These are phyloP conservation scores for Plenodomus biglobosus DNA, from an alignment of 2,329 filamentous ascomycete species.

Conservation along the genomic window DNA sequence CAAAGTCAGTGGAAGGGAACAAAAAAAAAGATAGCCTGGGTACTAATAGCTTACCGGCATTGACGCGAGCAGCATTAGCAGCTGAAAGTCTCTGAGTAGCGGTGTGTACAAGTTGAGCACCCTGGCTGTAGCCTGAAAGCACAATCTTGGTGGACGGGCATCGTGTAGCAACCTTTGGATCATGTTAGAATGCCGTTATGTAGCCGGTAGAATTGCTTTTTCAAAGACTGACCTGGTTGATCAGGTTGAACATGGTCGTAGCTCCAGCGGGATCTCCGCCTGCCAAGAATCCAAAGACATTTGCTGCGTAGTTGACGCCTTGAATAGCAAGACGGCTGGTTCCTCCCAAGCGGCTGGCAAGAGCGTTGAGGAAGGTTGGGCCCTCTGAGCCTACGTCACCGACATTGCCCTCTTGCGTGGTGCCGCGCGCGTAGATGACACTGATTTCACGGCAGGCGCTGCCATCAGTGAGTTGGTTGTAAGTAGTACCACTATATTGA, in stretches of 20 bases:
- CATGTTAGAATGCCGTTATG: not conserved
- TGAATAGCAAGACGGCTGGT: conserved; percentile 53
- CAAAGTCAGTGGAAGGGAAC: not conserved
- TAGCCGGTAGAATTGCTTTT: not conserved
- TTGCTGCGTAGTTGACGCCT: conserved; percentile 57
- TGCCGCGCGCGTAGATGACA: conserved; percentile 59
- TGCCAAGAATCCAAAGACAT: conserved; percentile 47
- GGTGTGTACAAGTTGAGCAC: conserved; percentile 50
- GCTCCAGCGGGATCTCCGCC: conserved; percentile 51
- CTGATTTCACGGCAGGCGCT: conserved; percentile 51
- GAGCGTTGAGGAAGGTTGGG: conserved; percentile 53
- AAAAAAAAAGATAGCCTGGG: not conserved
- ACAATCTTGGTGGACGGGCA: conserved; percentile 38
- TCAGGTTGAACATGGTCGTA: conserved; percentile 46
- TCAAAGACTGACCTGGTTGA: conserved; percentile 39
- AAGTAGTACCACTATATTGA: conserved; percentile 26
- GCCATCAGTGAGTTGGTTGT: conserved; percentile 36
- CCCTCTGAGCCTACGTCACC: conserved; percentile 49
- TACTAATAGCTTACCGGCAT: conserved; percentile 18
- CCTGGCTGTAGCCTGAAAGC: conserved; percentile 41
- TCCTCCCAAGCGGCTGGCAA: conserved; percentile 47
- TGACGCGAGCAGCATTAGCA: conserved; percentile 21
- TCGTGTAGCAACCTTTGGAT: conserved; percentile 16
- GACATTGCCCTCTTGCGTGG: conserved; percentile 55
- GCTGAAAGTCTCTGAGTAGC: conserved; percentile 40